These are phyloP conservation scores for Aspergillus piperis DNA, from an alignment of 2,329 filamentous ascomycete genomes.

Conservation along the genomic window DNA sequence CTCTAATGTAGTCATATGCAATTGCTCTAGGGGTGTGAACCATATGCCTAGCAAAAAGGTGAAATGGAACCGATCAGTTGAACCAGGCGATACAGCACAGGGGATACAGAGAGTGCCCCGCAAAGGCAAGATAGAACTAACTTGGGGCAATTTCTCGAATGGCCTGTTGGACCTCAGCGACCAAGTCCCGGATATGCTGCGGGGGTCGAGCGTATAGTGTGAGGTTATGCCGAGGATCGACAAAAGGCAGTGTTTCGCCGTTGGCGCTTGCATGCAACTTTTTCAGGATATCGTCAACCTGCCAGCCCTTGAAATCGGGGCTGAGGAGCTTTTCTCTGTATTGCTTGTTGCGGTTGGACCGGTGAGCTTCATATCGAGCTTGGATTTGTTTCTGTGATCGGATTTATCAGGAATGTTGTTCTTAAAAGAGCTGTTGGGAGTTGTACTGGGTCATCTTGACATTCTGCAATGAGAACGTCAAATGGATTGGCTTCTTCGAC, in stretches of 20 bases:
- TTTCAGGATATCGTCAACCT: slow-evolving; percentile 73
- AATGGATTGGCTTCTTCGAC: slow-evolving; percentile 65
- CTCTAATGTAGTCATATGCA: slow-evolving; percentile 86
- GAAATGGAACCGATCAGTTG: background rate
- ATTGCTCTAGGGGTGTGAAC: slow-evolving; percentile 76
- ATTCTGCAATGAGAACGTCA: slow-evolving; percentile 68
- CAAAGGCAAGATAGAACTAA: slow-evolving; percentile 48
- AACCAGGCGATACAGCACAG: no score
- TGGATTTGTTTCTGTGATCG: slow-evolving; percentile 56
- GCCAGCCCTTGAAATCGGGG: slow-evolving; percentile 67
- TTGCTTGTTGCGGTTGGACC: slow-evolving; percentile 71
- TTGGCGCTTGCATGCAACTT: slow-evolving; percentile 56
- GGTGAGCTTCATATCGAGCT: slow-evolving; percentile 70
- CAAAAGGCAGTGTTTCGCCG: slow-evolving; percentile 58
- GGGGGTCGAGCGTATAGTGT: slow-evolving; percentile 88
- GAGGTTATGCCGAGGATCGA: slow-evolving; percentile 77
- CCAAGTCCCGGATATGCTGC: slow-evolving; percentile 66
- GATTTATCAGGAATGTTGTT: background rate
- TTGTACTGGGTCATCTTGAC: slow-evolving; percentile 66
- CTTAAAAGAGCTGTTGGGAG: background rate
- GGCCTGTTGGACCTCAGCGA: slow-evolving; percentile 67
- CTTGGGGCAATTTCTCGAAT: slow-evolving; percentile 67
- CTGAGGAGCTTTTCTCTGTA: slow-evolving; percentile 74
- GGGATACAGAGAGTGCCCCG: background rate
- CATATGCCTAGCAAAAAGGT: slow-evolving; percentile 64